Evolutionary conservation across 495 filamentous ascomycete genomes (phyloP).

Genomic region (Antarctomyces pellizariae): DNA sequence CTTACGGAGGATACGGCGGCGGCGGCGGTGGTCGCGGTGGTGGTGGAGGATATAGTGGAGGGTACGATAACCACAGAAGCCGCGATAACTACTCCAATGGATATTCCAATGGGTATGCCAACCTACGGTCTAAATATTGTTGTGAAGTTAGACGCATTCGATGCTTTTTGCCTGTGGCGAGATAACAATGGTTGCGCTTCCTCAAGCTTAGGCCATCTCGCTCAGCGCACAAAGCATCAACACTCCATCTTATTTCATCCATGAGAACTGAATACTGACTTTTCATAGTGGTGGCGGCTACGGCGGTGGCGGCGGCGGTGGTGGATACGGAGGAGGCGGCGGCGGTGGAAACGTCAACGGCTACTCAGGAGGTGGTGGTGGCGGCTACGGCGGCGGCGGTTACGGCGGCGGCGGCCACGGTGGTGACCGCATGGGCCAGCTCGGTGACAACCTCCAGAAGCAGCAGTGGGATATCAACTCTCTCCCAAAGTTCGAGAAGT

Average conservation of each 20-base stretch:
- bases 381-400: conserved; percentile 24
- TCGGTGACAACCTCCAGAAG: conserved; percentile 64
- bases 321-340: conserved; percentile 5
- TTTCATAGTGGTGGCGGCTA: neutral
- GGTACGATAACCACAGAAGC: conserved; percentile 9
- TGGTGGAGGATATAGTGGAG: conserved; percentile 7
- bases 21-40: conserved; percentile 8
- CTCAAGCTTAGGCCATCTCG: conserved; percentile 1
- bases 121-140: conserved; percentile 12
- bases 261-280: conserved; percentile 5
- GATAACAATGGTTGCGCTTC: neutral
- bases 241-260: conserved; percentile 3
- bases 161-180: conserved; percentile 1
- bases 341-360: conserved; percentile 15
- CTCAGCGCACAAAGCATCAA: conserved; percentile 2
- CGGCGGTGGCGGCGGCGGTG: conserved; percentile 3
- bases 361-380: conserved; percentile 16
- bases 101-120: conserved; percentile 16
- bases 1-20: conserved; percentile 9
- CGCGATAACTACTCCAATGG: conserved; percentile 11
- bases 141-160: conserved; percentile 9
- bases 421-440: conserved; percentile 82
- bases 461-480: conserved; percentile 63
- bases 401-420: conserved; percentile 33
- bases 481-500: conserved; percentile 94